These are phyloP conservation scores for Sclerotinia sclerotiorum DNA, from an alignment of 2,329 filamentous ascomycete species.

Conservation along the genomic window DNA sequence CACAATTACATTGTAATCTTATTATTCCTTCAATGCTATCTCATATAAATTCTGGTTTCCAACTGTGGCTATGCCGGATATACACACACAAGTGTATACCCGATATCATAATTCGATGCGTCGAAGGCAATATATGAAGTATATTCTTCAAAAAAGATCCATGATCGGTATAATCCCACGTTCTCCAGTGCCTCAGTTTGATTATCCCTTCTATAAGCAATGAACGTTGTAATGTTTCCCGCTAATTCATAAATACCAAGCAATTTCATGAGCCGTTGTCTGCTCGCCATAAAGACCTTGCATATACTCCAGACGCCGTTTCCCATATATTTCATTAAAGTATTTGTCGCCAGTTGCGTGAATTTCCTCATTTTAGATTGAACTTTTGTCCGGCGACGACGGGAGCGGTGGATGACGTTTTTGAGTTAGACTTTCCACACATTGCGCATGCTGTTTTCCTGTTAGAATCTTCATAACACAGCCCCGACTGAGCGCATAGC, in stretches of 20 bases:
- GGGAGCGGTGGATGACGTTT: slow-evolving; percentile 51
- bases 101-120: slow-evolving; percentile 63
- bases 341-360: background rate
- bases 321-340: background rate
- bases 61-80: background rate
- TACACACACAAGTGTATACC: background rate
- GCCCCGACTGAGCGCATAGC: background rate
- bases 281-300: background rate
- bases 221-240: slow-evolving; percentile 1
- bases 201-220: background rate
- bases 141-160: background rate
- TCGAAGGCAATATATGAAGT: background rate
- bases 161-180: slow-evolving; percentile 3
- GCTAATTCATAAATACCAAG: slow-evolving; percentile 3
- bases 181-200: slow-evolving; percentile 4
- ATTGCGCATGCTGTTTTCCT: slow-evolving; percentile 55
- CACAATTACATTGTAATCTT: no score
- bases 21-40: background rate
- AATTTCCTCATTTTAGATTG: slow-evolving; percentile 52
- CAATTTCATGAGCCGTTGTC: background rate
- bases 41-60: background rate
- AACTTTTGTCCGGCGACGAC: slow-evolving; percentile 61
- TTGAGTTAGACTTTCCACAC: slow-evolving; percentile 60
- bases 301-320: slow-evolving; percentile 4
- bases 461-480: slow-evolving; percentile 13